Evolutionary conservation across 495 filamentous ascomycete genomes (phyloP), one percentile per base, ranked within the genome.

Genomic region (Hypoxylon intermedium): DNA sequence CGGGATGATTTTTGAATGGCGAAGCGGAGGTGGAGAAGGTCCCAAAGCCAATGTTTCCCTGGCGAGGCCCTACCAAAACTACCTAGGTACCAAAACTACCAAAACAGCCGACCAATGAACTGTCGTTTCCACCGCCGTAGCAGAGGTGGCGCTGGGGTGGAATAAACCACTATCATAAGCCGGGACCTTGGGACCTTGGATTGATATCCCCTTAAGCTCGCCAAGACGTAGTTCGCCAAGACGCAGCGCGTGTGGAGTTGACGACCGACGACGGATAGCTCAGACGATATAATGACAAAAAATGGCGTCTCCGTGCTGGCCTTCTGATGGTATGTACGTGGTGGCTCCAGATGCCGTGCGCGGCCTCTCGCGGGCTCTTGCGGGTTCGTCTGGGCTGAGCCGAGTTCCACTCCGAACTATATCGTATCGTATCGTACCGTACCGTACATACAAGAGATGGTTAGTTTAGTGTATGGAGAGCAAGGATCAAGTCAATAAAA

Each of bases 1-100:
- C 62, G 62, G 62, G 55, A 65, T 60, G 56, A 60, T 65, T 52
- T 59, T 53, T 65, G 50, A 59, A 65, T 59, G 62, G 56, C 51
- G 62, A 65, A 60, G 62, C 60, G 62, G 62, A 65, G 55, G 62
- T 65, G 62, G 62, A 53, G 62, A 60, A 34, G 7, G 55, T 59
- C 49, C 60, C 60, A 59, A 64, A 58, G 53, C 53, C 53, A 63
- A 47, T 53, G 53, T 47, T 63, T 63, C 47, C 59, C 59, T 63
- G 53, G 53, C 45, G 33, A 56, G 37, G 50, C 12, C 50, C 24
- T n/a, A 28, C n/a, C 3, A 9, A 9, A 11, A 36, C 33, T 13
- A 38, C 36, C 24, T 26, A 26, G 40, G 19, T 19, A 15, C 18
- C 37, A 16, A 41, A 12, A 34, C 43, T 41, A 23, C 38, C 3